Evolutionary conservation across 176 grass and related monocot species (phyloP).

Genomic region (Triticum dicoccoides): DNA sequence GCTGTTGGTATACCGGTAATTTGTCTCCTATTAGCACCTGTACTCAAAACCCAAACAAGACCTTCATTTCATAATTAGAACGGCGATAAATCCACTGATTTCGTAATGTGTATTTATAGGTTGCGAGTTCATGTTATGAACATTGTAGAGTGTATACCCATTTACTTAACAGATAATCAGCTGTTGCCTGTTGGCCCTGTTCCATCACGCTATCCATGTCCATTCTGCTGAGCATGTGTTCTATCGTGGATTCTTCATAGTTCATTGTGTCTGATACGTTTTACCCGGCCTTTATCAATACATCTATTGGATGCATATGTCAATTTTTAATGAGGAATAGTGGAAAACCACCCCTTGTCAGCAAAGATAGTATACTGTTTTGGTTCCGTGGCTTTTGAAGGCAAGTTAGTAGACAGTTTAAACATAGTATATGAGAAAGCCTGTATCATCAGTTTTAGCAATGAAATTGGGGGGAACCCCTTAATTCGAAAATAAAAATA

Average conservation of each 20-base stretch:
- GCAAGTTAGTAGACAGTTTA: background rate
- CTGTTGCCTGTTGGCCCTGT: background rate
- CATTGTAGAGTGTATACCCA: no score
- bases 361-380: background rate
- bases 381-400: background rate
- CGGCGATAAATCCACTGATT: background rate
- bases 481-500: no score
- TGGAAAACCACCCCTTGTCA: background rate
- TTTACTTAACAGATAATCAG: background rate
- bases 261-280: background rate
- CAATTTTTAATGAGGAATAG: background rate
- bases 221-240: background rate
- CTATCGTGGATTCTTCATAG: background rate
- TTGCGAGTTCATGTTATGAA: no score
- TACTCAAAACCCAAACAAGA: background rate
- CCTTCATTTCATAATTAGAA: no score
- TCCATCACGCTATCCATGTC: background rate
- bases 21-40: background rate
- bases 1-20: slow-evolving; percentile 81
- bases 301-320: background rate
- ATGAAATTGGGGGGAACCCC: no score
- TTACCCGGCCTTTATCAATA: background rate
- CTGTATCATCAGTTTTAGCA: no score
- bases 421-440: background rate
- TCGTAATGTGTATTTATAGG: no score